Evolutionary conservation across 23 red algal species (phyloP).

Genomic region (Gracilaria vermiculophylla): DNA sequence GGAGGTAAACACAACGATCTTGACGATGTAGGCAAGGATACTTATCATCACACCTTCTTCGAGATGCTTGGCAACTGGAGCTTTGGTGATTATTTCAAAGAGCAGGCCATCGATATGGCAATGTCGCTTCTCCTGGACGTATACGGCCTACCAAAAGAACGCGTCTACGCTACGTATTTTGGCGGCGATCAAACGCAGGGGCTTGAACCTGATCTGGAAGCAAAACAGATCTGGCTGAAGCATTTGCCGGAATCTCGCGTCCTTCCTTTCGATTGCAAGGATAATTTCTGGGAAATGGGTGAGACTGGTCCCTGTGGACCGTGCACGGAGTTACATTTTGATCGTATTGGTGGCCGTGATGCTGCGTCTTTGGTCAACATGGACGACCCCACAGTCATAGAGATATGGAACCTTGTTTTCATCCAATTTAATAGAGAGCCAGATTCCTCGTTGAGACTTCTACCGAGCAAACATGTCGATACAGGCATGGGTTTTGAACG

Average conservation of each 20-base stretch:
- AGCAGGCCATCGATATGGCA: constrained; percentile 87
- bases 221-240: constrained; percentile 88
- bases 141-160: constrained; percentile 68
- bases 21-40: constrained; percentile 98
- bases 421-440: constrained; percentile 98
- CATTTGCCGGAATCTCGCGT: constrained; percentile 83
- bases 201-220: constrained; percentile 83
- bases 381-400: constrained; percentile 94
- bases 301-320: constrained; percentile 98
- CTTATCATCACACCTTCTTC: constrained; percentile 99
- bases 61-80: constrained; percentile 99
- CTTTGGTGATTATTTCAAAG: constrained; percentile 98
- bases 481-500: constrained; percentile 99
- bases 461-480: constrained; percentile 92
- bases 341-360: constrained; percentile 86
- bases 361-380: constrained; percentile 85
- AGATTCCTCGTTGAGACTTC: constrained; percentile 56
- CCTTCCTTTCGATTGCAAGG: constrained; percentile 94
- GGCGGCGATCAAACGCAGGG: constrained; percentile 77
- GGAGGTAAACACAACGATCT: constrained; percentile 99
- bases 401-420: constrained; percentile 99
- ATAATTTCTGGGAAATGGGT: constrained; percentile 99
- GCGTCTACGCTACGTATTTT: constrained; percentile 97
- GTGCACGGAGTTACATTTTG: constrained; percentile 96
- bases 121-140: constrained; percentile 63